These are phyloP conservation scores for Rhizomucor miehei DNA, from an alignment of 371 early-diverging fungal genomes.

Conservation along the genomic window DNA sequence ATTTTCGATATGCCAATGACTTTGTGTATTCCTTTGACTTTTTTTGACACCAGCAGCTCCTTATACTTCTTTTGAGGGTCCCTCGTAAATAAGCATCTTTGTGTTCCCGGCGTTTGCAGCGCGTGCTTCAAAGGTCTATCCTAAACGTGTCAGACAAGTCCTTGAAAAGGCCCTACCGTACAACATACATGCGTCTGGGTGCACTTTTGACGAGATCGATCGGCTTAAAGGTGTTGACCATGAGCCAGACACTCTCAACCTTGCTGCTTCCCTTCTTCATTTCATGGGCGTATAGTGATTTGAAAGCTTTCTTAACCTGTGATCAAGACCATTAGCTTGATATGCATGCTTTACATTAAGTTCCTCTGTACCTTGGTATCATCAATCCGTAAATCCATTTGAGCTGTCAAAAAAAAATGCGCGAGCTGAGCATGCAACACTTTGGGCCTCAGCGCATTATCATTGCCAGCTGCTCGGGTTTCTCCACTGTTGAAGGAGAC, in stretches of 20 bases:
- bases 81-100: slow-evolving; percentile 82
- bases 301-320: slow-evolving; percentile 34
- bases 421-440: no score
- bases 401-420: no score
- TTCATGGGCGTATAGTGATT: slow-evolving; percentile 35
- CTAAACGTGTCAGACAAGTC: neutral
- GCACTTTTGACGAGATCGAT: slow-evolving; percentile 17
- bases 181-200: slow-evolving; percentile 35
- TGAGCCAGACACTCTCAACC: slow-evolving; percentile 36
- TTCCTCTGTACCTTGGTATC: slow-evolving; percentile 4
- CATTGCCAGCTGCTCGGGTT: no score
- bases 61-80: slow-evolving; percentile 78
- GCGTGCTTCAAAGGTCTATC: slow-evolving; percentile 41
- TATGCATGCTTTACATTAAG: neutral
- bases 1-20: slow-evolving; percentile 83
- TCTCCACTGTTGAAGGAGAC: no score
- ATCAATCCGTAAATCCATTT: slow-evolving; percentile 10
- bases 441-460: no score
- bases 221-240: slow-evolving; percentile 25
- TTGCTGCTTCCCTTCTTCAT: slow-evolving; percentile 12
- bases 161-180: neutral
- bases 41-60: slow-evolving; percentile 60
- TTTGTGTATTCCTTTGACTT: slow-evolving; percentile 58
- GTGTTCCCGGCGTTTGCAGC: slow-evolving; percentile 31
- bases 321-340: neutral